Percentiles rank a stretch among this genome's conserved stretches.
Evolutionary conservation across 2,329 filamentous ascomycete species (phyloP).

Genomic region (Sclerotinia glacialis): DNA sequence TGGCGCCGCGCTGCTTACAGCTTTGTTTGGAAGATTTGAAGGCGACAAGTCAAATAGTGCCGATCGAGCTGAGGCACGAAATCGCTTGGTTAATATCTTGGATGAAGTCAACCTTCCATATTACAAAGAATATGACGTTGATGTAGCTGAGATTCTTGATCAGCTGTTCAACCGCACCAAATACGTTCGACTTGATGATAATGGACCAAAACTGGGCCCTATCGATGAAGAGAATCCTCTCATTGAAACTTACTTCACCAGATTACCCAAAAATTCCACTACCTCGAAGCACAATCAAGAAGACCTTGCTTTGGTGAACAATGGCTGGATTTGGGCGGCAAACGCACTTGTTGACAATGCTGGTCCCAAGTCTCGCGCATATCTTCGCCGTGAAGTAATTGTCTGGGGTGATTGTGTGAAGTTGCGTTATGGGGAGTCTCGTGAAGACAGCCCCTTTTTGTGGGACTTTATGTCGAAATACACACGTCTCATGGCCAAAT

Average conservation of each 20-base stretch:
- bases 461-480: slow-evolving; percentile 97
- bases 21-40: slow-evolving; percentile 67
- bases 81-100: slow-evolving; percentile 61
- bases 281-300: slow-evolving; percentile 74
- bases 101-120: slow-evolving; percentile 84
- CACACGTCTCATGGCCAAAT: slow-evolving; percentile 86
- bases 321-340: slow-evolving; percentile 98
- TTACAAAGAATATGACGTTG: slow-evolving; percentile 88
- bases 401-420: slow-evolving; percentile 99
- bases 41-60: slow-evolving; percentile 47
- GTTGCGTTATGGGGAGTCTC: slow-evolving; percentile 78
- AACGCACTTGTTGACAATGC: slow-evolving; percentile 94
- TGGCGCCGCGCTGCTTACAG: slow-evolving; percentile 65
- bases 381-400: slow-evolving; percentile 92
- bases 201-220: slow-evolving; percentile 82
- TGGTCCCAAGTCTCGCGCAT: slow-evolving; percentile 84
- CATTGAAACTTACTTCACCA: slow-evolving; percentile 93
- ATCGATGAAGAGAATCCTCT: slow-evolving; percentile 76
- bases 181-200: slow-evolving; percentile 87
- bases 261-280: slow-evolving; percentile 73
- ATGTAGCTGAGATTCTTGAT: slow-evolving; percentile 78
- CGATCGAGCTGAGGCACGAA: slow-evolving; percentile 51
- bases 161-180: slow-evolving; percentile 94
- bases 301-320: slow-evolving; percentile 83
- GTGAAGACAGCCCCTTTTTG: slow-evolving; percentile 84